phyloP scores from a whole-genome alignment of 495 filamentous ascomycete species.

The Massariosphaeria phaeospora region DNA sequence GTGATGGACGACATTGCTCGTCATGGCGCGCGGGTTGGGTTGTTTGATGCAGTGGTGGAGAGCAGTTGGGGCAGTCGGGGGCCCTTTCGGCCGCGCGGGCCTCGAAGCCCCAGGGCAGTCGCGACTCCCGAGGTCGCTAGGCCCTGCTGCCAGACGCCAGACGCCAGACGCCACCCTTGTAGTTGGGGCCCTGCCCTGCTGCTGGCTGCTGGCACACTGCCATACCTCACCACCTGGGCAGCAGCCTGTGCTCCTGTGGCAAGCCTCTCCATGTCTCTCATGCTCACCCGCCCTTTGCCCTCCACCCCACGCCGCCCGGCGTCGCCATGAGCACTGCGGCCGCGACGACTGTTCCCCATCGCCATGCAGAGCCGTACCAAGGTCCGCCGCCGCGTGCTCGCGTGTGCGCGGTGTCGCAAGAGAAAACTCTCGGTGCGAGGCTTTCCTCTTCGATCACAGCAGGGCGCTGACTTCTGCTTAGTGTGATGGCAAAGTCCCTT shows the following conservation, averaged over 20 bases:
- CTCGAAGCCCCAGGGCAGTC: no score
- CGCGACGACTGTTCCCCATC: background rate
- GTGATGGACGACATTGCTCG: conserved; percentile 16
- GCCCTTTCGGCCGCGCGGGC: background rate
- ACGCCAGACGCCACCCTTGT: no score
- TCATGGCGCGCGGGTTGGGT: conserved; percentile 6
- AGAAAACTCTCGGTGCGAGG: conserved; percentile 20
- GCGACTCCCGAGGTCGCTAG: no score
- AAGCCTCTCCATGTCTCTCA: background rate
- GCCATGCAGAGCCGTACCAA: conserved; percentile 23
- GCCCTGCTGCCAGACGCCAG: no score
- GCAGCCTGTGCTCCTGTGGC: background rate
- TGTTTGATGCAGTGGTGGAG: background rate
- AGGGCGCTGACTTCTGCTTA: conserved; percentile 7
- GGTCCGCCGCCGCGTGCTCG: conserved; percentile 23
- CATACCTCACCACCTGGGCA: no score
- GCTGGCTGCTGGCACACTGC: no score
- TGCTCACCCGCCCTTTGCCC: background rate
- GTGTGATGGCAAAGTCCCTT: conserved; percentile 24
- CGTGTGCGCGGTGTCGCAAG: conserved; percentile 23
- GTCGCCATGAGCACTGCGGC: conserved; percentile 9
- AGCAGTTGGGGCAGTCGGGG: background rate
- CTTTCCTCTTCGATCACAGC: background rate
- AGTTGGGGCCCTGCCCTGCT: no score
- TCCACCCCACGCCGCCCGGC: background rate